Conservation (phyloP, 441 rosid genomes). For the Corymbia calophylla region DNA sequence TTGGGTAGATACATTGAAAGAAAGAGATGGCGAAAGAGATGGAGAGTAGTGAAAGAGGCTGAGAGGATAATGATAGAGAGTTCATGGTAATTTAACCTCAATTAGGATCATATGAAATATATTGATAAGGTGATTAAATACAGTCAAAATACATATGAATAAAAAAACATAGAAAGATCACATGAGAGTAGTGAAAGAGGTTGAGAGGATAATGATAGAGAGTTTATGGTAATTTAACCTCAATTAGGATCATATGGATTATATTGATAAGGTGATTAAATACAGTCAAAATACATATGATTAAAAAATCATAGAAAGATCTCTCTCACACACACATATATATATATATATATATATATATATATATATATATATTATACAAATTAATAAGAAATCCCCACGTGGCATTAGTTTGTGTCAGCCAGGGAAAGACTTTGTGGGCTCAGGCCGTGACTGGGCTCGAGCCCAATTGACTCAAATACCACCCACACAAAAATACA, state of each 20-base stretch:
- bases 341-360: no score
- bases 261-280: neutral
- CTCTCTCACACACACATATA: no score
- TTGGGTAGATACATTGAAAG: neutral
- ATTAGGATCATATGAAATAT: neutral
- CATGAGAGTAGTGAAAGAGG: rapidly evolving
- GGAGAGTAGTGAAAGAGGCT: rapidly evolving
- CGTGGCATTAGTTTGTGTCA: neutral
- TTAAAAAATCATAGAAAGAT: neutral
- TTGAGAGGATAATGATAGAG: neutral
- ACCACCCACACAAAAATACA: neutral
- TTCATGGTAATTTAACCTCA: neutral
- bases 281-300: neutral
- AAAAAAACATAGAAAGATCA: neutral
- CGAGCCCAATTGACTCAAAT: neutral
- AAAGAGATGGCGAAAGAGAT: neutral
- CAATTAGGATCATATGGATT: neutral
- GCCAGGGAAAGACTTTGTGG: neutral
- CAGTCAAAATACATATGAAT: neutral
- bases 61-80: neutral
- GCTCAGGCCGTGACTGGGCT: neutral
- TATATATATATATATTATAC: no score
- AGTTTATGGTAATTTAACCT: neutral
- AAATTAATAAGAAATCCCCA: neutral
- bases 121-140: neutral